Percentiles rank a stretch among this genome's conserved stretches.
phyloP scores from a whole-genome alignment of 164 flowering plant genomes.

The Piper longum region DNA sequence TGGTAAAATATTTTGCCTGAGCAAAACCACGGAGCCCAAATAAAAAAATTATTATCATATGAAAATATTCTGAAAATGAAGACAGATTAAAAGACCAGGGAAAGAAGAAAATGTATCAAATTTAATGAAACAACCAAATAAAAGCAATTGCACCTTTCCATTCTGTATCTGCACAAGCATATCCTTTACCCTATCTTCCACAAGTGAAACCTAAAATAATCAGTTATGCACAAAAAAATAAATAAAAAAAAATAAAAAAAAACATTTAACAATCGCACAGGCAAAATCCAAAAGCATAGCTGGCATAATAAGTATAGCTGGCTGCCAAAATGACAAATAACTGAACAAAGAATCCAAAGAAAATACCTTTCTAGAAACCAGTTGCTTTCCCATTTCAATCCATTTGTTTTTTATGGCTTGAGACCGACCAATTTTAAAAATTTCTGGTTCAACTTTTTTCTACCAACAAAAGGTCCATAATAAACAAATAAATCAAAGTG shows the following conservation, averaged over 20 bases:
- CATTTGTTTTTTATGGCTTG: slow-evolving; percentile 83
- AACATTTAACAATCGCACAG: too few species aligned
- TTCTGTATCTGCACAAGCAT: slow-evolving; percentile 36
- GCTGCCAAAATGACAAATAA: background rate
- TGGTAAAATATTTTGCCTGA: too few species aligned
- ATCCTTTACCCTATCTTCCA: slow-evolving; percentile 56
- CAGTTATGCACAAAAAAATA: too few species aligned
- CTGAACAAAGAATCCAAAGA: background rate
- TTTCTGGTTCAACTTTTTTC: slow-evolving; percentile 45
- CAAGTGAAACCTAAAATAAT: slow-evolving; percentile 46
- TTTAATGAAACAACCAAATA: too few species aligned
- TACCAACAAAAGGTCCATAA: slow-evolving; percentile 21
- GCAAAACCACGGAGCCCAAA: too few species aligned
- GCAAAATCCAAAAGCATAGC: too few species aligned
- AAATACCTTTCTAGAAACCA: slow-evolving; percentile 59
- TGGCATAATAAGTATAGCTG: background rate
- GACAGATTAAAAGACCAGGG: background rate
- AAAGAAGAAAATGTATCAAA: background rate
- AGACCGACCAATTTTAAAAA: slow-evolving; percentile 50
- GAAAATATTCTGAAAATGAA: too few species aligned
- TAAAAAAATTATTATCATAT: too few species aligned
- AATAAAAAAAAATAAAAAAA: too few species aligned
- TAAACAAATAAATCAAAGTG: background rate
- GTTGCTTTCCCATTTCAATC: slow-evolving; percentile 65
- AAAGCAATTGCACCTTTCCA: slow-evolving; percentile 33